A percentile compares a stretch with the other conserved stretches of the same genome.
phyloP scores from a whole-genome alignment of 331 rosid genomes.

The Arachis monticola region DNA sequence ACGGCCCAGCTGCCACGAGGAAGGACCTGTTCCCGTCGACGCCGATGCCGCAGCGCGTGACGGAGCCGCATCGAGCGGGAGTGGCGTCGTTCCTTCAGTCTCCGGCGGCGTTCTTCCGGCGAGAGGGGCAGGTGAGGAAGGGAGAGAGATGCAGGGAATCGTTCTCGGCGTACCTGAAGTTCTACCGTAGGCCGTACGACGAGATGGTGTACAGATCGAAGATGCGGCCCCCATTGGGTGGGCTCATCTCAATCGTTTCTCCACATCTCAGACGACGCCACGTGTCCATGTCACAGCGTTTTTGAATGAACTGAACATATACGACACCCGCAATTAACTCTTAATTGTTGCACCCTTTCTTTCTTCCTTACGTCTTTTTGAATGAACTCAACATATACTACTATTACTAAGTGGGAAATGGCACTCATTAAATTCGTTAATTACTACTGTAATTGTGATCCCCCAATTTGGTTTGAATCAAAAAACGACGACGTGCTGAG shows the following conservation, averaged over 20 bases:
- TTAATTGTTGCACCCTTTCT: neutral
- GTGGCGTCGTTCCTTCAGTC: constrained; percentile 80
- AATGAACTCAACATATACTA: constrained; percentile 19
- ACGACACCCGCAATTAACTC: constrained; percentile 38
- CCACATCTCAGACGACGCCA: constrained; percentile 87
- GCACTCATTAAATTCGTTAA: neutral
- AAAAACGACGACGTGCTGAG: constrained; percentile 58
- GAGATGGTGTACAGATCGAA: constrained; percentile 93
- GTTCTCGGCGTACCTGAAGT: constrained; percentile 71
- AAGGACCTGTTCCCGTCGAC: constrained; percentile 84
- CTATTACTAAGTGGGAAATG: constrained; percentile 14
- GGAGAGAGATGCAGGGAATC: constrained; percentile 72
- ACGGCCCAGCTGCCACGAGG: constrained; percentile 49
- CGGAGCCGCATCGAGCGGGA: constrained; percentile 56
- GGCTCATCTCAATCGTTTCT: constrained; percentile 71
- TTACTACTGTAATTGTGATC: neutral
- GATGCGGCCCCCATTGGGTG: constrained; percentile 98
- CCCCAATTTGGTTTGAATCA: constrained; percentile 19
- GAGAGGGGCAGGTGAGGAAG: constrained; percentile 49
- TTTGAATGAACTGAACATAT: constrained; percentile 1
- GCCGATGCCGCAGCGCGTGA: constrained; percentile 75
- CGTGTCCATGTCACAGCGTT: constrained; percentile 70
- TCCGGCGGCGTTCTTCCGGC: constrained; percentile 80
- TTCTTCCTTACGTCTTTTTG: neutral
- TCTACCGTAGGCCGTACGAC: constrained; percentile 83